These are phyloP conservation scores for Solanum habrochaites DNA, from an alignment of 257 asterid species.

Conservation along the genomic window DNA sequence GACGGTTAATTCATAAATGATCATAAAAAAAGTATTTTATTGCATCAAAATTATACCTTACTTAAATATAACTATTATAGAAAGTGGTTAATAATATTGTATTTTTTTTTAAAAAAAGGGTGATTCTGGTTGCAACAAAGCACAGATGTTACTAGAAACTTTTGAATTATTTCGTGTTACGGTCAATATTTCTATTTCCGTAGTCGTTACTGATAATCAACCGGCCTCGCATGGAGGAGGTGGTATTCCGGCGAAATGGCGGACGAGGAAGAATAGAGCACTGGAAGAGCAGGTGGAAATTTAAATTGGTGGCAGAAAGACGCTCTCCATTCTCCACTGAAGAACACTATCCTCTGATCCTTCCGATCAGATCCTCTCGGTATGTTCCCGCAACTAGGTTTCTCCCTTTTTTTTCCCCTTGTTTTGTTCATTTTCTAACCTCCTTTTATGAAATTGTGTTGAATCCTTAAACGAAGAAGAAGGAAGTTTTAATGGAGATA, in stretches of 20 bases:
- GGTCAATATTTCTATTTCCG: not conserved
- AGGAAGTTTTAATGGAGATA: not conserved
- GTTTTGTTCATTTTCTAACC: not conserved
- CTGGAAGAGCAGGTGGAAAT: constrained; percentile 63
- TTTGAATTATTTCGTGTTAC: not conserved
- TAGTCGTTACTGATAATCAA: not conserved
- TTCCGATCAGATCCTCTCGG: constrained; percentile 61
- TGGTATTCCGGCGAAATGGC: constrained; percentile 34
- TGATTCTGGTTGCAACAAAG: not conserved
- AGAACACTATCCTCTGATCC: constrained; percentile 67
- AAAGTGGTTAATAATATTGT: not conserved
- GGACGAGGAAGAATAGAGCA: constrained; percentile 59
- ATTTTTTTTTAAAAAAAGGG: not conserved
- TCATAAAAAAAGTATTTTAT: not conserved
- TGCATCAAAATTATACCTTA: not conserved
- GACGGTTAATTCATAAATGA: too few species aligned
- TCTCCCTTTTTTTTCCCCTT: not conserved
- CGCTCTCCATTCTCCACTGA: constrained; percentile 49
- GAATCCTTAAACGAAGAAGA: not conserved
- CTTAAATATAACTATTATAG: not conserved
- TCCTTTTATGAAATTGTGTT: not conserved
- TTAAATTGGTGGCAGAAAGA: constrained; percentile 66
- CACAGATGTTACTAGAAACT: not conserved
- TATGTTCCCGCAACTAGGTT: constrained; percentile 7
- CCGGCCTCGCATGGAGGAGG: not conserved